phyloP scores from a whole-genome alignment of 2,329 filamentous ascomycete species.

The Dactylonectria macrodidyma region DNA sequence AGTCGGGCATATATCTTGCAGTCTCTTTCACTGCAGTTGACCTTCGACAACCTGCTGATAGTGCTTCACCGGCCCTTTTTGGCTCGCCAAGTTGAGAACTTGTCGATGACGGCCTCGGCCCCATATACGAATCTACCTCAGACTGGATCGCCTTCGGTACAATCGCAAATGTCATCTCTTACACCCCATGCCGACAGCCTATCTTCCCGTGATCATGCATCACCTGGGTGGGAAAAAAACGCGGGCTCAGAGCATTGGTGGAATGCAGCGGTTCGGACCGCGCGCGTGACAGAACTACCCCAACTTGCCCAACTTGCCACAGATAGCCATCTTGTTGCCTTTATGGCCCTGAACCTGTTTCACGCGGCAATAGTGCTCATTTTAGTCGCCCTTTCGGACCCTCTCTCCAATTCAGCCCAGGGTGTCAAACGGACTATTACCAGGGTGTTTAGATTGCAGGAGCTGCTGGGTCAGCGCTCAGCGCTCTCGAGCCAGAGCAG shows the following conservation, averaged over 20 bases:
- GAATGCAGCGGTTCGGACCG: conserved; percentile 57
- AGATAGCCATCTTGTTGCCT: conserved; percentile 60
- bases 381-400: conserved; percentile 58
- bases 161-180: background rate
- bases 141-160: background rate
- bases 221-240: background rate
- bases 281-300: conserved; percentile 52
- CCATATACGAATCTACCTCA: background rate
- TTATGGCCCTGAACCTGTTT: conserved; percentile 62
- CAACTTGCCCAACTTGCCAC: conserved; percentile 55
- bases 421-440: conserved; percentile 59
- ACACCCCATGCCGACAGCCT: background rate
- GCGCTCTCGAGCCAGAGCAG: conserved; percentile 15
- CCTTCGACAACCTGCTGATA: conserved; percentile 16
- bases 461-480: conserved; percentile 40
- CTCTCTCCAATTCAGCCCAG: conserved; percentile 59
- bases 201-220: background rate
- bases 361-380: conserved; percentile 60
- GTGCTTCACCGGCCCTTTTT: conserved; percentile 14
- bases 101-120: background rate
- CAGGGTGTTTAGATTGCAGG: conserved; percentile 58
- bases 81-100: conserved; percentile 6
- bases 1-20: conserved; percentile 4
- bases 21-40: conserved; percentile 18
- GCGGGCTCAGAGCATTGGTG: conserved; percentile 50